Evolutionary conservation across 352 stramenopile genomes (phyloP).

Genomic region (Plasmopara viticola): DNA sequence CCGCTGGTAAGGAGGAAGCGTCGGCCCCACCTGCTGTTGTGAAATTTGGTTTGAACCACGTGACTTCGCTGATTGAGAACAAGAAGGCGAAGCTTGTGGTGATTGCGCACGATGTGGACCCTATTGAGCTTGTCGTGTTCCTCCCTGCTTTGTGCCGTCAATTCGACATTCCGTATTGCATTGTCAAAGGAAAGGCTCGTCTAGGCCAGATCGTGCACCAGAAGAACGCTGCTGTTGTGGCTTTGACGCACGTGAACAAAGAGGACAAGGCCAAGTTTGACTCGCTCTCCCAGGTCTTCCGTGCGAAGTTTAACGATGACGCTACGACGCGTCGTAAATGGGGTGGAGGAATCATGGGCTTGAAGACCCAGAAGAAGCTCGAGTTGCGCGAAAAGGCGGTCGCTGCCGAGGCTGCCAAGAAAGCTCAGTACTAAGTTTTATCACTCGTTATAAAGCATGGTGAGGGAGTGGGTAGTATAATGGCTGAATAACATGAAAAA

Average conservation of each 20-base stretch:
- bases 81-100: slow-evolving; percentile 99
- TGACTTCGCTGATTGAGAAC: slow-evolving; percentile 98
- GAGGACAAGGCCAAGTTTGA: slow-evolving; percentile 97
- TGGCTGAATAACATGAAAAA: slow-evolving; percentile 35
- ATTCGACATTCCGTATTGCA: slow-evolving; percentile 99
- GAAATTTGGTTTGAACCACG: slow-evolving; percentile 99
- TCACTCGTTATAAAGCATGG: neutral
- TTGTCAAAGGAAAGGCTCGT: slow-evolving; percentile 99
- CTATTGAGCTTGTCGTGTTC: slow-evolving; percentile 97
- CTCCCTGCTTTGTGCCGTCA: slow-evolving; percentile 97
- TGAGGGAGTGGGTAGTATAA: slow-evolving; percentile 18
- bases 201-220: slow-evolving; percentile 98
- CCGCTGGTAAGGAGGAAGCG: slow-evolving; percentile 90
- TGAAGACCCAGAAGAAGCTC: slow-evolving; percentile 99
- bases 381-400: slow-evolving; percentile 97
- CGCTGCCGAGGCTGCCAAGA: slow-evolving; percentile 97
- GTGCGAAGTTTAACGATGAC: slow-evolving; percentile 98
- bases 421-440: slow-evolving; percentile 90
- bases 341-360: slow-evolving; percentile 99
- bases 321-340: slow-evolving; percentile 90
- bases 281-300: slow-evolving; percentile 89
- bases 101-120: slow-evolving; percentile 98
- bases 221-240: slow-evolving; percentile 95
- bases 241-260: slow-evolving; percentile 96
- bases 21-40: slow-evolving; percentile 86